Percentiles rank a stretch among this genome's conserved stretches.
phyloP scores from a whole-genome alignment of 1,284 basidiomycete genomes.

The Heterobasidion parviporum region DNA sequence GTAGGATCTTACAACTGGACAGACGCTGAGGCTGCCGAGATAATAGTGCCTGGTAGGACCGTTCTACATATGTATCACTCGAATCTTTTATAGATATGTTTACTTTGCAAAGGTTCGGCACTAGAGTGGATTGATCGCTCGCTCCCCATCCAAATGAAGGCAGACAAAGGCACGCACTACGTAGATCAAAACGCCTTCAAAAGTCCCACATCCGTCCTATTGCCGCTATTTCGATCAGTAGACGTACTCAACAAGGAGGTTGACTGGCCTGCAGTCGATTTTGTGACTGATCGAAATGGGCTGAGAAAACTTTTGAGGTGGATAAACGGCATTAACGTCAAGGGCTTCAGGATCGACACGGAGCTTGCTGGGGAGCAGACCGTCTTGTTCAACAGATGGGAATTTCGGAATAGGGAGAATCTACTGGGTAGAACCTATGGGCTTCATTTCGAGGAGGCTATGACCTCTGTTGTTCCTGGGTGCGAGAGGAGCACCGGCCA shows the following conservation, averaged over 20 bases:
- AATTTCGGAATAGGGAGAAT: slow-evolving; percentile 23
- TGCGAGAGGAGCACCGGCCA: slow-evolving; percentile 3
- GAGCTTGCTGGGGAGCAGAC: slow-evolving; percentile 39
- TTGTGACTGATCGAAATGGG: slow-evolving; percentile 43
- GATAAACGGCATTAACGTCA: slow-evolving; percentile 19
- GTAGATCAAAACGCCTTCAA: slow-evolving; percentile 44
- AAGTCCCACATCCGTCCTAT: slow-evolving; percentile 29
- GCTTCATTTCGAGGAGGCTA: slow-evolving; percentile 37
- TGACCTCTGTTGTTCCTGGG: slow-evolving; percentile 20
- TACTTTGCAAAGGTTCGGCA: slow-evolving; percentile 37
- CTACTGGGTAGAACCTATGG: slow-evolving; percentile 31
- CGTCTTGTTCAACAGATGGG: slow-evolving; percentile 45
- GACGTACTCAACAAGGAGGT: slow-evolving; percentile 28
- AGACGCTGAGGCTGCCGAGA: slow-evolving; percentile 28
- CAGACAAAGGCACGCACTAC: slow-evolving; percentile 36
- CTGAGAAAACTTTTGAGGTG: slow-evolving; percentile 43
- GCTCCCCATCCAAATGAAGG: slow-evolving; percentile 35
- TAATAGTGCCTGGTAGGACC: slow-evolving; percentile 39
- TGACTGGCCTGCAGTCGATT: slow-evolving; percentile 36
- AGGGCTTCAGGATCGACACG: slow-evolving; percentile 3
- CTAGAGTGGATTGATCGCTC: slow-evolving; percentile 37
- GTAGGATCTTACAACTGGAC: slow-evolving; percentile 45
- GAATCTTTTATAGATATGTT: not conserved
- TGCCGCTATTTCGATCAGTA: slow-evolving; percentile 43
- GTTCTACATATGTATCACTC: not conserved